Percentiles rank a stretch among this genome's conserved stretches.
phyloP scores from a whole-genome alignment of 768 basidiomycete species.

The Boletus huronensis region DNA sequence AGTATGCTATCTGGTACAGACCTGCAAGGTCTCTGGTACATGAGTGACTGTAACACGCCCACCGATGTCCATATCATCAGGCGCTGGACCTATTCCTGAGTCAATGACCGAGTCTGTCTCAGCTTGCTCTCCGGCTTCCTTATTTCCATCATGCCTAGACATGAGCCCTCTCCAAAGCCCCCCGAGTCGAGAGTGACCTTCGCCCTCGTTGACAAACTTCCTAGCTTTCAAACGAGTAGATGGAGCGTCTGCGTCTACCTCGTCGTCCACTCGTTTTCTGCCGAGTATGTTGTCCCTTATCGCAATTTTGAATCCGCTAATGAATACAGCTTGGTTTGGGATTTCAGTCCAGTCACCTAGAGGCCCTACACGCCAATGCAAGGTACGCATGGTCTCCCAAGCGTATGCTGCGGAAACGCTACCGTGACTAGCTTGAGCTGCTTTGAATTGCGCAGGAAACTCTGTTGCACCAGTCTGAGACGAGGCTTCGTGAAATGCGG shows the following conservation, averaged over 20 bases:
- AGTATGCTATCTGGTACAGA: background rate
- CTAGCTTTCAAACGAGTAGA: background rate
- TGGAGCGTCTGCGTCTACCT: background rate
- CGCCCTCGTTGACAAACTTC: background rate
- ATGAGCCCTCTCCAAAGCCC: constrained; percentile 1
- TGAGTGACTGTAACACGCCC: background rate
- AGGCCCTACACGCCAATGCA: constrained; percentile 8
- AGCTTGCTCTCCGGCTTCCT: background rate
- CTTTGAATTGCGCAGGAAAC: constrained; percentile 16
- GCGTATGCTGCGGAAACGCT: constrained; percentile 9
- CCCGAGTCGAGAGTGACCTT: background rate
- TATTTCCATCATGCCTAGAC: background rate
- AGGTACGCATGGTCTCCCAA: constrained; percentile 10
- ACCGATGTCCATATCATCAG: too few relatives aligned
- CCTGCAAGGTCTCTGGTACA: background rate
- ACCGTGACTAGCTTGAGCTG: background rate
- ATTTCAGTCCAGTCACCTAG: background rate
- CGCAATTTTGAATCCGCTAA: constrained; percentile 23
- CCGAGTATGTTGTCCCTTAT: constrained; percentile 3
- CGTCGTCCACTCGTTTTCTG: constrained; percentile 4
- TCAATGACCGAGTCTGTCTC: background rate
- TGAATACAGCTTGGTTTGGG: constrained; percentile 20
- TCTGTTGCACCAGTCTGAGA: background rate
- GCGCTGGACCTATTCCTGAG: background rate
- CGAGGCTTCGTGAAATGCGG: constrained; percentile 9